Evolutionary conservation across 495 filamentous ascomycete genomes (phyloP), one percentile per base, ranked within the genome.

Genomic region (Aspergillus conjunctus): DNA sequence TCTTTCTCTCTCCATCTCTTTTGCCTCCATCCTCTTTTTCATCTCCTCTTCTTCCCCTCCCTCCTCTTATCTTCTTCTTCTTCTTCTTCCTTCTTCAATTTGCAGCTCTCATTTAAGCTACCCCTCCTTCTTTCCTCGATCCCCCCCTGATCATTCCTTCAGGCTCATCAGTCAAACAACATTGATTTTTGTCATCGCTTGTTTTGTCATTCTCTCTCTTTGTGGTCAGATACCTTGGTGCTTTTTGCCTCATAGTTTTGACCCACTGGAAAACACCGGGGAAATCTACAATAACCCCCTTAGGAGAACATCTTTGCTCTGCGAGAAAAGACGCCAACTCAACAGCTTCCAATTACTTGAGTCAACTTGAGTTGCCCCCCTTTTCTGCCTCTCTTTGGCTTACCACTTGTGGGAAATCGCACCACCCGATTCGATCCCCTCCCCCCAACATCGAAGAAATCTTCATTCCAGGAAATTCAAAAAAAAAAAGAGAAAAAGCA

Each of bases 161-260:
- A 65, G 62, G 64, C 63, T 64, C 60, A 68, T 70, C 72, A 64
- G 63, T 67, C 61, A 61, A 66, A 65, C 26, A 26, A 26, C 26
- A 63, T 62, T 64, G 60, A 55, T 65, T 66, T 58, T 64, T 66
- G 60, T 68, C 64, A 67, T 62, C 54, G 51, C 41, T 43, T 58
- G 59, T 57, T 67, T 63, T 71, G 73, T 77, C 77, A 73, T 74
- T 78, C 77, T 77, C 68, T 76, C 64, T 72, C 68, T 72, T 70
- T 63, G 71, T 61, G 68, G 63, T 69, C 65, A 64, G 66, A 63
- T 69, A 68, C 58, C 45, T 60, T 58, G 52, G 51, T 45, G 55
- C 56, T 41, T 54, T 26, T 37, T 66, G 52, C 53, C 52, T 58
- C 54, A 39, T 54, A 33, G 22, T 58, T 48, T 58, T 34, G 46